phyloP scores from a whole-genome alignment of 2,329 filamentous ascomycete genomes.

The Monilinia vaccinii-corymbosi region DNA sequence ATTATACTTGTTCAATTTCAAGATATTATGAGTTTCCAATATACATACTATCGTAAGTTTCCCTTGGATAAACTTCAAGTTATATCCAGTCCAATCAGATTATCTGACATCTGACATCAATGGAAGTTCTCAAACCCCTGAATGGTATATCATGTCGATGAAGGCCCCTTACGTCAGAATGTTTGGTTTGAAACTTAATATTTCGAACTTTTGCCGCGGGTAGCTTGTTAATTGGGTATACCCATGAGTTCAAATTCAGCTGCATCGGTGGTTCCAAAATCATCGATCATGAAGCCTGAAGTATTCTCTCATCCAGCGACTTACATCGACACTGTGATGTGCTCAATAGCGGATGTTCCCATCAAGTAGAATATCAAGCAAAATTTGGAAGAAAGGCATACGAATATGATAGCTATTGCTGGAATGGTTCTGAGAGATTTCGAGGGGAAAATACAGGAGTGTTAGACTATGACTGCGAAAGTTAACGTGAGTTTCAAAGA shows the following conservation, averaged over 20 bases:
- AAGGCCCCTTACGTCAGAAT: not conserved
- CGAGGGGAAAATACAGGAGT: constrained; percentile 25
- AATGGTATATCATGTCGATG: not conserved
- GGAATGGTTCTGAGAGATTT: constrained; percentile 45
- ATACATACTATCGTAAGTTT: too few species aligned
- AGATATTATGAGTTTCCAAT: too few species aligned
- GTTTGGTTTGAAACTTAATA: too few species aligned
- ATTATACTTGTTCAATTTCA: too few species aligned
- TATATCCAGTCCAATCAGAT: too few species aligned
- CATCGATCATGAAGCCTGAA: not conserved
- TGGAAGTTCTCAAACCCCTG: not conserved
- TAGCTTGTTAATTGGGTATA: not conserved
- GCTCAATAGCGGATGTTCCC: constrained; percentile 2
- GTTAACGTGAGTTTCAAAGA: constrained; percentile 33
- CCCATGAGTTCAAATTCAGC: not conserved
- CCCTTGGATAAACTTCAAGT: too few species aligned
- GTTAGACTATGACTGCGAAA: constrained; percentile 34
- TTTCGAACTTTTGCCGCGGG: not conserved
- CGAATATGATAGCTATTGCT: constrained; percentile 36
- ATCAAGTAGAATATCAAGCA: constrained; percentile 32
- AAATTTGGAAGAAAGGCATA: constrained; percentile 38
- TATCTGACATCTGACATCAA: not conserved
- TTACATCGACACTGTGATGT: not conserved
- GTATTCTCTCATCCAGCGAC: not conserved
- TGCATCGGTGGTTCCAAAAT: not conserved